These are phyloP conservation scores for Plantago major DNA, from an alignment of 257 asterid genomes.

Conservation along the genomic window DNA sequence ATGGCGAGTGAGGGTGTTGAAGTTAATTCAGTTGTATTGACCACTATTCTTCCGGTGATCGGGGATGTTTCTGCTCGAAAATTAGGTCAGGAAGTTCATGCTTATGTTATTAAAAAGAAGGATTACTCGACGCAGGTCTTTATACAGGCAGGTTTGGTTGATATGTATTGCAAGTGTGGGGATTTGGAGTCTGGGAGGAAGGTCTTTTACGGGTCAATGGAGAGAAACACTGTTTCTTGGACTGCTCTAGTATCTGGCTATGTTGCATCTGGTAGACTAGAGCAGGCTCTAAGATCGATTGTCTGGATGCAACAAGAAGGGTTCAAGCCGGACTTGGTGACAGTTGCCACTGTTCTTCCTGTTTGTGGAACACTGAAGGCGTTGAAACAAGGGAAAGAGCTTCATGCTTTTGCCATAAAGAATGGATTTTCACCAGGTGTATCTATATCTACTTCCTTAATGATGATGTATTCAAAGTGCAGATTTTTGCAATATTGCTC, in stretches of 20 bases:
- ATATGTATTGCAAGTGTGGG: conserved; percentile 90
- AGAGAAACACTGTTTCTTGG: conserved; percentile 78
- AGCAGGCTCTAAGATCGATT: conserved; percentile 73
- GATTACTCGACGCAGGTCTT: conserved; percentile 60
- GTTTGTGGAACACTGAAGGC: conserved; percentile 72
- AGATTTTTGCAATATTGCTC: conserved; percentile 43
- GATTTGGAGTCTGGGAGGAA: conserved; percentile 77
- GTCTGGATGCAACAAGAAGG: conserved; percentile 98
- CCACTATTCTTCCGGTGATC: conserved; percentile 60
- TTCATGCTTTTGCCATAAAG: conserved; percentile 66
- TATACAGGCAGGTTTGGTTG: conserved; percentile 74
- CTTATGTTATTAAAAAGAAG: conserved; percentile 67
- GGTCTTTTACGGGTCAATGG: conserved; percentile 63
- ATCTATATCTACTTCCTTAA: conserved; percentile 66
- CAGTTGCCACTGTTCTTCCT: conserved; percentile 86
- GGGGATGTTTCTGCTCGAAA: conserved; percentile 57
- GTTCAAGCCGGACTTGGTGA: conserved; percentile 72
- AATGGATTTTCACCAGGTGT: conserved; percentile 42
- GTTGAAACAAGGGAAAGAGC: conserved; percentile 65
- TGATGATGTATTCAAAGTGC: conserved; percentile 91
- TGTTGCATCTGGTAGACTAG: conserved; percentile 61
- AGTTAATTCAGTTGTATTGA: conserved; percentile 72
- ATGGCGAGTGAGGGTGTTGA: conserved; percentile 52
- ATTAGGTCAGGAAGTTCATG: conserved; percentile 80
- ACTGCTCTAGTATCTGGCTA: conserved; percentile 89